These are phyloP conservation scores for Gonium pectorale DNA, from an alignment of 139 green algal genomes.

Conservation along the genomic window DNA sequence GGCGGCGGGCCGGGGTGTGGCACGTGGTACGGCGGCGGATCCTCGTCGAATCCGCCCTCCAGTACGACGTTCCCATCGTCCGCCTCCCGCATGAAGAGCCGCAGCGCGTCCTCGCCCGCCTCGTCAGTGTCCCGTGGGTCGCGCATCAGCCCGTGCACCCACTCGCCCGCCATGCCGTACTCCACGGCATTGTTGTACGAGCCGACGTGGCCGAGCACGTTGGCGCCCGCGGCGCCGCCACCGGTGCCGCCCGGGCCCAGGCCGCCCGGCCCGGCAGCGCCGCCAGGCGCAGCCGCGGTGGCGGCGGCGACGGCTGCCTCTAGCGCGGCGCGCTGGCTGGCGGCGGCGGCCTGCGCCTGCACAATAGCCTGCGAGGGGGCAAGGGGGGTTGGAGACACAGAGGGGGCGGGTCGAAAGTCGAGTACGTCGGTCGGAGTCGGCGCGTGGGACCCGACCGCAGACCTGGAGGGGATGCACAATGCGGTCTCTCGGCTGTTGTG, in stretches of 20 bases:
- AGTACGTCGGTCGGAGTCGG: no score
- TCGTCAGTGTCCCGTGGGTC: neutral
- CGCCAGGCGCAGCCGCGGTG: neutral
- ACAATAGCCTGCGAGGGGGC: neutral
- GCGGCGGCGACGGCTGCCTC: neutral
- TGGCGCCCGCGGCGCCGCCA: neutral
- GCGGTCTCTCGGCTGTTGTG: no score
- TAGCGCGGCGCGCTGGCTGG: neutral
- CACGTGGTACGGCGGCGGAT: neutral
- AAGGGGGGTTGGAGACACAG: no score
- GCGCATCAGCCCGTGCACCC: constrained; percentile 6
- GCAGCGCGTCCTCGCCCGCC: constrained; percentile 15
- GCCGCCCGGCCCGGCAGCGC: neutral
- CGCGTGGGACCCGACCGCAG: no score
- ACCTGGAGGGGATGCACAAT: no score
- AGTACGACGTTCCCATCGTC: neutral
- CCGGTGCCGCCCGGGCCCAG: neutral
- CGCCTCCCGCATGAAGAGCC: neutral
- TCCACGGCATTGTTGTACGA: constrained; percentile 37
- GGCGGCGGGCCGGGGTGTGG: neutral
- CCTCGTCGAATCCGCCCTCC: constrained; percentile 28
- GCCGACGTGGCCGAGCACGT: constrained; percentile 8
- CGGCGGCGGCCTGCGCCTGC: constrained; percentile 12
- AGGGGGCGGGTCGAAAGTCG: no score
- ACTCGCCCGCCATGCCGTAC: constrained; percentile 36